Percentiles rank a stretch among this genome's conserved stretches.
Evolutionary conservation across 2,329 filamentous ascomycete species (phyloP).

Genomic region (Dryadomyces quercus-mongolicae): DNA sequence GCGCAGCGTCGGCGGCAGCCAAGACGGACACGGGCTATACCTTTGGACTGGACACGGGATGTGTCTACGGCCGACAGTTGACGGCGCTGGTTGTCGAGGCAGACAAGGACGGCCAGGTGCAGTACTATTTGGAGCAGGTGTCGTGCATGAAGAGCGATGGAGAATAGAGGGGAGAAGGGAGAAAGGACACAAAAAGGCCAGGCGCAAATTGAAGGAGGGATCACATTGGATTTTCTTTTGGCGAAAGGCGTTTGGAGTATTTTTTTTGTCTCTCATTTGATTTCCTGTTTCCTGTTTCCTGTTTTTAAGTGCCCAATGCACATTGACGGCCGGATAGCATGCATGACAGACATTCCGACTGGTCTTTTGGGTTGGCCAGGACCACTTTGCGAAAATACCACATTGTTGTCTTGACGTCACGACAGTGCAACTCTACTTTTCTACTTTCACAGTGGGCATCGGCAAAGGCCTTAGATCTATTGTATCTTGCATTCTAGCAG

Average conservation of each 20-base stretch:
- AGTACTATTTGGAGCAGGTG: slow-evolving; percentile 28
- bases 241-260: not conserved
- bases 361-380: too few species aligned
- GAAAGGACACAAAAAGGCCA: too few species aligned
- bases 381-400: too few species aligned
- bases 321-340: too few species aligned
- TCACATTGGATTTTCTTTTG: too few species aligned
- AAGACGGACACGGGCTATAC: slow-evolving; percentile 43
- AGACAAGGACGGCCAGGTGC: slow-evolving; percentile 18
- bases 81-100: slow-evolving; percentile 65
- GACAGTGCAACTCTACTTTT: not conserved
- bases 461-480: not conserved
- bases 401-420: too few species aligned
- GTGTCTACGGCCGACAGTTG: slow-evolving; percentile 62
- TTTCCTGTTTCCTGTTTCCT: not conserved
- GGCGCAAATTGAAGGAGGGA: too few species aligned
- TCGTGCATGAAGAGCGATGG: slow-evolving; percentile 22
- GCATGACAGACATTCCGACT: too few species aligned
- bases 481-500: not conserved
- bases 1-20: not conserved
- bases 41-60: slow-evolving; percentile 77
- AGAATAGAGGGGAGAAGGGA: not conserved
- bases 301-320: too few species aligned
- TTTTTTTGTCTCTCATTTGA: not conserved
- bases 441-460: too few species aligned